A percentile compares a stretch with the other conserved stretches of the same genome.
phyloP scores from a whole-genome alignment of 768 basidiomycete species.

The Thelephora ganbajun region DNA sequence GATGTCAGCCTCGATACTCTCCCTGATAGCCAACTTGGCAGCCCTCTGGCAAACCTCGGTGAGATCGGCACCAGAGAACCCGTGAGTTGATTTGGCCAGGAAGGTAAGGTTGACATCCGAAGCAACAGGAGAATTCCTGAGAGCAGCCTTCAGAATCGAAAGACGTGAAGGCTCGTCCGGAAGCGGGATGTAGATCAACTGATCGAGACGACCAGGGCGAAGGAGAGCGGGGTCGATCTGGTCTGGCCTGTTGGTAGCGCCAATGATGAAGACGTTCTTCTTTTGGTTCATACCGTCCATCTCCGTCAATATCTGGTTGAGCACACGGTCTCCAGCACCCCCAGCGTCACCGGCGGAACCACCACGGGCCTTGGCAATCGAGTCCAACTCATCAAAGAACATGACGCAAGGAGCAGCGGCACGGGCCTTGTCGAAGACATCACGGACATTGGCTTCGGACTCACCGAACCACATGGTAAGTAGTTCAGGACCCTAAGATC shows the following conservation, averaged over 20 bases:
- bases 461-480: slow-evolving; percentile 99
- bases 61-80: slow-evolving; percentile 98
- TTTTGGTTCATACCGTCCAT: slow-evolving; percentile 99
- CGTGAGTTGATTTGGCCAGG: slow-evolving; percentile 88
- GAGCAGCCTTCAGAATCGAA: slow-evolving; percentile 80
- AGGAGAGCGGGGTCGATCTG: slow-evolving; percentile 88
- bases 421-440: slow-evolving; percentile 99
- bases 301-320: slow-evolving; percentile 94
- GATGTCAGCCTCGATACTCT: slow-evolving; percentile 90
- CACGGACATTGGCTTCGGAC: slow-evolving; percentile 98
- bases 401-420: slow-evolving; percentile 99
- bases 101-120: slow-evolving; percentile 70
- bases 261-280: slow-evolving; percentile 99
- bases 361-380: slow-evolving; percentile 96
- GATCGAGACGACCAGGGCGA: slow-evolving; percentile 96
- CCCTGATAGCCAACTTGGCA: slow-evolving; percentile 92
- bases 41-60: slow-evolving; percentile 99
- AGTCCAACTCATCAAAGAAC: slow-evolving; percentile 99
- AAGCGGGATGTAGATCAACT: slow-evolving; percentile 97
- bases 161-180: slow-evolving; percentile 88
- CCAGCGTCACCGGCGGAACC: slow-evolving; percentile 77
- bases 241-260: slow-evolving; percentile 93
- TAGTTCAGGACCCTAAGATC: slow-evolving; percentile 73
- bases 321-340: slow-evolving; percentile 93
- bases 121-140: slow-evolving; percentile 86